Evolutionary conservation across 305 asterid genomes (phyloP).

Genomic region (Fraxinus greggii): DNA sequence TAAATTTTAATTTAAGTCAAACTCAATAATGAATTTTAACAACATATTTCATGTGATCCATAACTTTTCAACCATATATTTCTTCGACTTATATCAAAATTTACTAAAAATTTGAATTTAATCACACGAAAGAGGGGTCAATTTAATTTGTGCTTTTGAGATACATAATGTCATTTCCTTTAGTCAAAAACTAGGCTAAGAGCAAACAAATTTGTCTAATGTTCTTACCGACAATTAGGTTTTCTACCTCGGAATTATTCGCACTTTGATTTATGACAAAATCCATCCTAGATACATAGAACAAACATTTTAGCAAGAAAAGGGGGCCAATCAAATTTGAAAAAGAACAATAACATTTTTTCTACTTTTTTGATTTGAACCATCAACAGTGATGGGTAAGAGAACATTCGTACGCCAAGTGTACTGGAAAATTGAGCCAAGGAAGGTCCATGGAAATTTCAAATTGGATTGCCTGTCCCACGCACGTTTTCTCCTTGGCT

Average conservation of each 20-base stretch:
- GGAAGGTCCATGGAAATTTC: constrained; percentile 40
- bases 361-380: constrained; percentile 2
- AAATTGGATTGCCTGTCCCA: constrained; percentile 21
- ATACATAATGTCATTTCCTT: constrained; percentile 28
- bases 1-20: too few species aligned
- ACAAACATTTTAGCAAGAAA: background rate
- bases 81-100: too few species aligned
- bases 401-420: constrained; percentile 12
- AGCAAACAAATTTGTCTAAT: background rate
- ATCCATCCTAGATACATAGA: constrained; percentile 24
- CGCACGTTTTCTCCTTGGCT: constrained; percentile 1
- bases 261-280: constrained; percentile 14
- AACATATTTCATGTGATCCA: too few species aligned
- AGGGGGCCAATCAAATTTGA: constrained; percentile 1
- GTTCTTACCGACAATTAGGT: constrained; percentile 39
- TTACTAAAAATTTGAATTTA: too few species aligned
- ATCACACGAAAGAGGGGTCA: too few species aligned
- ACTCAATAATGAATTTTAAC: too few species aligned
- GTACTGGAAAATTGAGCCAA: constrained; percentile 33
- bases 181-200: constrained; percentile 14
- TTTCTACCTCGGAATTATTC: constrained; percentile 24
- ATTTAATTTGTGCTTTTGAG: constrained; percentile 15
- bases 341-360: constrained; percentile 13
- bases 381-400: constrained; percentile 3
- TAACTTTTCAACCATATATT: too few species aligned